A percentile compares a stretch with the other conserved stretches of the same genome.
These are phyloP conservation scores for Lithospermum erythrorhizon DNA, from an alignment of 257 asterid species.

Conservation along the genomic window DNA sequence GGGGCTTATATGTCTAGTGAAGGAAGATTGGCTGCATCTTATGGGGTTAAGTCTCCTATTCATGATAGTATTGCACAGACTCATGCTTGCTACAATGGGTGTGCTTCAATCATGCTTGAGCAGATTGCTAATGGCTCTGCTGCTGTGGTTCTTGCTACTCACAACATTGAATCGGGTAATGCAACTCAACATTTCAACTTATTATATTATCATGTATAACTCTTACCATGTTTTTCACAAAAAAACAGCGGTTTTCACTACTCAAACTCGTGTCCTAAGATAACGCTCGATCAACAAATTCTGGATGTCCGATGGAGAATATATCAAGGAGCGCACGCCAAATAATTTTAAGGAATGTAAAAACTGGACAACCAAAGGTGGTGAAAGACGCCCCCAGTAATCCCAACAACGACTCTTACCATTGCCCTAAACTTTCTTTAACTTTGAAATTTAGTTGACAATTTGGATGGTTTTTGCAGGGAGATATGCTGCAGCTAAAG, in stretches of 20 bases:
- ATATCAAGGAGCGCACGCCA: no score
- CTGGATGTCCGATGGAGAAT: no score
- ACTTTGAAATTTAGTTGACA: not conserved
- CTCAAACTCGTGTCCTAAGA: no score
- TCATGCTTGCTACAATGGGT: slow-evolving; percentile 45
- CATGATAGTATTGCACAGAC: slow-evolving; percentile 44
- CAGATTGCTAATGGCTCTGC: slow-evolving; percentile 49
- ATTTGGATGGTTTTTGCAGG: slow-evolving; percentile 22
- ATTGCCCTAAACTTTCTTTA: not conserved
- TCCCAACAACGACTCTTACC: not conserved
- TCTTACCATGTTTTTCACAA: no score
- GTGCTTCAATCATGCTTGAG: slow-evolving; percentile 48
- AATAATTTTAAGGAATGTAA: no score
- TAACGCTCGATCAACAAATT: no score
- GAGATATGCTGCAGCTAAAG: slow-evolving; percentile 53
- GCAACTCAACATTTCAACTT: not conserved
- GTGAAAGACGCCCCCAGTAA: not conserved
- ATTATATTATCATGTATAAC: no score
- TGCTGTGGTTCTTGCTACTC: slow-evolving; percentile 76
- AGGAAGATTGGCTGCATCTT: slow-evolving; percentile 22
- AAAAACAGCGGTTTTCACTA: no score
- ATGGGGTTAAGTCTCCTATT: slow-evolving; percentile 44
- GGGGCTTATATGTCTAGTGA: slow-evolving; percentile 23
- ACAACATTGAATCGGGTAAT: slow-evolving; percentile 64
- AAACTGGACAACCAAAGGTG: no score